Percentiles rank a stretch among this genome's conserved stretches.
phyloP scores from a whole-genome alignment of 1,284 basidiomycete genomes.

The Cystobasidiaceae sp. region DNA sequence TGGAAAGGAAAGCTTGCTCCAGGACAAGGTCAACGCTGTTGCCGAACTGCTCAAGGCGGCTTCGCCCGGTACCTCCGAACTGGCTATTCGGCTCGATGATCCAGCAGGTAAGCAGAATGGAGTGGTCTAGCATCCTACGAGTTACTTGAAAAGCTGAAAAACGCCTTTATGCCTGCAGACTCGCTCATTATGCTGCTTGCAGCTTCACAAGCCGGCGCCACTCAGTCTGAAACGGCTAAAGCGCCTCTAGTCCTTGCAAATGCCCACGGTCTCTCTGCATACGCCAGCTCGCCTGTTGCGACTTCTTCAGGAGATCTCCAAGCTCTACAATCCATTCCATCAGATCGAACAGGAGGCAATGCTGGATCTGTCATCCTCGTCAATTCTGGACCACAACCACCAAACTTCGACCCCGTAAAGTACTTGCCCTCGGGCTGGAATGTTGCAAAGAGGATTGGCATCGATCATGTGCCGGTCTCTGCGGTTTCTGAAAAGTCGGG shows the following conservation, averaged over 20 bases:
- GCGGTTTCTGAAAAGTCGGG: neutral
- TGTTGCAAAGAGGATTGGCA: neutral
- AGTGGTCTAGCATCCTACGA: neutral
- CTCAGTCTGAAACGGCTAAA: neutral
- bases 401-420: neutral
- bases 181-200: constrained; percentile 14
- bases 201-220: neutral
- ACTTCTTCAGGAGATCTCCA: constrained; percentile 3
- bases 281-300: neutral
- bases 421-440: constrained; percentile 8
- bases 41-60: neutral
- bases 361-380: neutral
- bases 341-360: neutral
- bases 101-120: constrained; percentile 5
- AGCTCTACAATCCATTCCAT: neutral
- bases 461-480: neutral
- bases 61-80: neutral
- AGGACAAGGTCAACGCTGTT: constrained; percentile 13
- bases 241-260: constrained; percentile 13
- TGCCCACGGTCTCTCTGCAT: neutral
- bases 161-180: neutral
- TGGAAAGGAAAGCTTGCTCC: neutral
- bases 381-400: constrained; percentile 10
- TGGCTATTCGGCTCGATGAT: constrained; percentile 20
- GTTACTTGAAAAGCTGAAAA: neutral